phyloP scores from a whole-genome alignment of 169 alveolate genomes.

The Toxoplasma gondii region DNA sequence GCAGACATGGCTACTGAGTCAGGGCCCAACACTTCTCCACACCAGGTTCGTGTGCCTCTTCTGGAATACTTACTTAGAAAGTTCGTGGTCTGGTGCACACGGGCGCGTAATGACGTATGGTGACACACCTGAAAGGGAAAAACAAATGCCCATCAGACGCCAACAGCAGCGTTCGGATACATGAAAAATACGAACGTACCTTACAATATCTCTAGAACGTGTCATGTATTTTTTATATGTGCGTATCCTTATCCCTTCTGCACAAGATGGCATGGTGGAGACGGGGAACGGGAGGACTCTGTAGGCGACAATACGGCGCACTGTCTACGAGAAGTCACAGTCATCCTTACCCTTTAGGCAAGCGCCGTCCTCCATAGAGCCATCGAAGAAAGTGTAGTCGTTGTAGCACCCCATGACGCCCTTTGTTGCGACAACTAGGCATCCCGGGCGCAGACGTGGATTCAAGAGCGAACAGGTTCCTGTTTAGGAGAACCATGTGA shows the following conservation, averaged over 20 bases:
- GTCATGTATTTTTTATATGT: not conserved
- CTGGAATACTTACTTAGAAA: not conserved
- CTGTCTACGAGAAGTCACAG: not conserved
- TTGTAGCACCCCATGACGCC: conserved; percentile 68
- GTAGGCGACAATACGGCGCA: no score
- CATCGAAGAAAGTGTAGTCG: conserved; percentile 61
- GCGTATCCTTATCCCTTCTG: not conserved
- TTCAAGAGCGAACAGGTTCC: conserved; percentile 70
- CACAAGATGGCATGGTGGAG: no score
- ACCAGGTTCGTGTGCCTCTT: no score
- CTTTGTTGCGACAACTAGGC: conserved; percentile 59
- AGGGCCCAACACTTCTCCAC: no score
- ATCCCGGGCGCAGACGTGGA: conserved; percentile 69
- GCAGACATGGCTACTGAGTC: no score
- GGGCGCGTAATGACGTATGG: conserved; percentile 63
- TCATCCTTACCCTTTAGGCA: conserved; percentile 28
- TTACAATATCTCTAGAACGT: no score
- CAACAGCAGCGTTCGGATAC: not conserved
- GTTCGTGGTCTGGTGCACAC: conserved; percentile 66
- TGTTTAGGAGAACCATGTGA: not conserved
- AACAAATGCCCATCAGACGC: not conserved
- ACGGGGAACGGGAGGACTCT: no score
- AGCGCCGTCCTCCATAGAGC: conserved; percentile 53
- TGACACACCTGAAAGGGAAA: not conserved
- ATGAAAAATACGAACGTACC: not conserved